Evolutionary conservation across 768 basidiomycete genomes (phyloP), one percentile per base, ranked within the genome.

Genomic region (Podaxis sp.): DNA sequence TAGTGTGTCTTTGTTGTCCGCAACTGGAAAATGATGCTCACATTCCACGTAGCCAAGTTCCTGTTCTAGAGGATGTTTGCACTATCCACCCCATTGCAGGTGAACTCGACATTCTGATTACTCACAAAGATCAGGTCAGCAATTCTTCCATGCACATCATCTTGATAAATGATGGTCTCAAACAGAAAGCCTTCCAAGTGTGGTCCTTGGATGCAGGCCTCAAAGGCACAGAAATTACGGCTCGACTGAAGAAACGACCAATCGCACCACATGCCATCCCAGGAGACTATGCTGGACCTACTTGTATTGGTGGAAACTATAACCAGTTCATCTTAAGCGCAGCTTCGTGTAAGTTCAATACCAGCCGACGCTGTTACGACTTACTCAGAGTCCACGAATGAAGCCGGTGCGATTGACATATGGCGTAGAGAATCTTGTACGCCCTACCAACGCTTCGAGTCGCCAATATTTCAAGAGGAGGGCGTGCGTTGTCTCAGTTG

Each of bases 61-160:
- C 59, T 47, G 59, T 61, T 36, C 59, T 61, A 12, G 59, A 61
- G 53, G 25, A 61, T 12, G 55, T 61, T 15, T 46, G n/a, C 22
- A 36, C 11, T 11, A 36, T 61, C 15, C 41, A 41, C 25, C 59
- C 53, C 12, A 55, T 54, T 22, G 12, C 53, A 17, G 59, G 53
- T 36, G 59, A 61, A n/a, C 59, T 61, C n/a, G 59, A 61, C 22
- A 47, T 61, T 15, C 52, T 61, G 27, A 27, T 61, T 15, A 61
- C 59, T 3, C 59, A 61, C 41, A 54, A 53, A 36, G 59, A 61
- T 47, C 52, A 61, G 24, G 59, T 61, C n/a, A 40, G 59, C 43
- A 15, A 27, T 4, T 27, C 13, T 22, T n/a, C 38, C 15, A 11
- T 19, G 11, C n/a, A 17, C 6, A 36, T 19, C 27, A 13, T 17